Evolutionary conservation across 2,329 filamentous ascomycete genomes (phyloP).

Genomic region (Chrysosporium keratinophilum): DNA sequence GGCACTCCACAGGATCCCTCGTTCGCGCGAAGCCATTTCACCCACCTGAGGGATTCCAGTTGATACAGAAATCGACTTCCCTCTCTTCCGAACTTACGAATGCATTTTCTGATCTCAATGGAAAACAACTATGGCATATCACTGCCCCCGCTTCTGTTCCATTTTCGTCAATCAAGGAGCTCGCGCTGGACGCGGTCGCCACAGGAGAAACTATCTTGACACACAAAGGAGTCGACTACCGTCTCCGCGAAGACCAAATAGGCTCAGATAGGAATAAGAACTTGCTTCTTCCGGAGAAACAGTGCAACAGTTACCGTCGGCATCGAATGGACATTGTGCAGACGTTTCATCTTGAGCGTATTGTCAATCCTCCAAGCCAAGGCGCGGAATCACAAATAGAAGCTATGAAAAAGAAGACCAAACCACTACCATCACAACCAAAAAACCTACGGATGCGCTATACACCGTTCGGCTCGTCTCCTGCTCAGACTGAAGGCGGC

Average conservation of each 20-base stretch:
- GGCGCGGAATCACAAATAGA: not conserved
- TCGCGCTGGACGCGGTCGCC: constrained; percentile 34
- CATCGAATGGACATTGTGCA: constrained; percentile 16
- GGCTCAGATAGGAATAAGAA: constrained; percentile 25
- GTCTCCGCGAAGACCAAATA: constrained; percentile 29
- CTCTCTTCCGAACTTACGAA: constrained; percentile 25
- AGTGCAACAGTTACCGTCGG: constrained; percentile 27
- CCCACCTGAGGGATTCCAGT: constrained; percentile 36
- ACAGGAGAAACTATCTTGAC: constrained; percentile 34
- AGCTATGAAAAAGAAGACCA: constrained; percentile 21
- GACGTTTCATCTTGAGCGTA: constrained; percentile 20
- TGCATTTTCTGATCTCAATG: constrained; percentile 30
- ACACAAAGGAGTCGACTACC: constrained; percentile 35
- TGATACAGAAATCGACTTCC: constrained; percentile 25
- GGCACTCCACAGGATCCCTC: not conserved
- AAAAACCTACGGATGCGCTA: constrained; percentile 38
- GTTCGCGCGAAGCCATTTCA: constrained; percentile 29
- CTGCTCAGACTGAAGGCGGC: constrained; percentile 27
- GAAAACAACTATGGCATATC: constrained; percentile 42
- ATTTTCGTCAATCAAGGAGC: constrained; percentile 36
- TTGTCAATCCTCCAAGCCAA: constrained; percentile 11
- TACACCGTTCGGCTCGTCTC: constrained; percentile 32
- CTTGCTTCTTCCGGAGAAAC: constrained; percentile 30
- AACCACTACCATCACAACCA: constrained; percentile 33
- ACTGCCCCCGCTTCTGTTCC: constrained; percentile 37